Conservation (phyloP, 345 rosid species). For the Mercurialis annua region DNA sequence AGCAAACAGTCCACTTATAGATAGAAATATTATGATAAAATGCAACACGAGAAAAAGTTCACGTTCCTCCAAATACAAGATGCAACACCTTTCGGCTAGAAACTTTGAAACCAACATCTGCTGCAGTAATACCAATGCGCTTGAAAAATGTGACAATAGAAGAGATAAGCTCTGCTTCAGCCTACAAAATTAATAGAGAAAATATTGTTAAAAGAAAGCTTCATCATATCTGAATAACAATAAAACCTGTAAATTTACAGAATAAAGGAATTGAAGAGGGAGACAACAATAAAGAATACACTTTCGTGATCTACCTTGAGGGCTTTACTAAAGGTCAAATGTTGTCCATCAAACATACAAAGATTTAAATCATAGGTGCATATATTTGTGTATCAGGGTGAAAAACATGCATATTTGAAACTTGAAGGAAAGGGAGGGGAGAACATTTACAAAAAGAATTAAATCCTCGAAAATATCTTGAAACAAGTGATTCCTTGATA, state of each 20-base stretch:
- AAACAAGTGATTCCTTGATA: neutral
- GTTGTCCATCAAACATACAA: neutral
- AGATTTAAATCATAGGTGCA: neutral
- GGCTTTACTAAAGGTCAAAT: neutral
- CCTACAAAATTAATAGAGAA: constrained; percentile 37
- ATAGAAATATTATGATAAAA: neutral
- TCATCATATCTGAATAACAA: constrained; percentile 2
- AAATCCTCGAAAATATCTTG: neutral
- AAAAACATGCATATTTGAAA: neutral
- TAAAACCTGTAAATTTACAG: neutral
- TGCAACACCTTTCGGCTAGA: constrained; percentile 84
- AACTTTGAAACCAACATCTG: constrained; percentile 88
- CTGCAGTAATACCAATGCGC: constrained; percentile 70
- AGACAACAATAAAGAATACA: neutral
- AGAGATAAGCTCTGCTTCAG: constrained; percentile 93
- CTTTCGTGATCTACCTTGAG: neutral
- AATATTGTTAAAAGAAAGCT: neutral
- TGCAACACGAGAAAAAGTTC: neutral
- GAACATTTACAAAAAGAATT: neutral
- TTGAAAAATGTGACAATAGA: constrained; percentile 78
- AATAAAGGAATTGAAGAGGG: constrained; percentile 1
- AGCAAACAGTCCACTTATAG: neutral
- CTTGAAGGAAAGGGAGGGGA: neutral
- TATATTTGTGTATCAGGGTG: neutral
- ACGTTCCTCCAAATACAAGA: neutral